These are phyloP conservation scores for Auricularia heimuer DNA, from an alignment of 768 basidiomycete genomes.

Conservation along the genomic window DNA sequence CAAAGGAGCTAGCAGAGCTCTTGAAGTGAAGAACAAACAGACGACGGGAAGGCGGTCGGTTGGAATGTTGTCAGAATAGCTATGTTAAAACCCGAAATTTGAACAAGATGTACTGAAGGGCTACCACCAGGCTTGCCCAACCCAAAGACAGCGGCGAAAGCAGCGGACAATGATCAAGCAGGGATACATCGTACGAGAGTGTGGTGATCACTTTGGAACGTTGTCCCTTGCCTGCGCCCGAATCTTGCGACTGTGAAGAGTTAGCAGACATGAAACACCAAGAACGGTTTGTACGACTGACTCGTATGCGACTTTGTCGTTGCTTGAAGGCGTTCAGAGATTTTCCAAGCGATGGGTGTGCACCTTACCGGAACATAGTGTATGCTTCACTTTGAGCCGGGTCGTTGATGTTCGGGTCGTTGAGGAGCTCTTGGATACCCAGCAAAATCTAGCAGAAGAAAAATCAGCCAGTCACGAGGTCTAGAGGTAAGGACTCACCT, in stretches of 20 bases:
- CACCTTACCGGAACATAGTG: conserved; percentile 93
- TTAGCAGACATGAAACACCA: neutral
- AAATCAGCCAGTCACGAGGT: neutral
- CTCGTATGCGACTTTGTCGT: conserved; percentile 91
- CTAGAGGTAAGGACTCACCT: conserved; percentile 39
- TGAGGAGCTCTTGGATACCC: conserved; percentile 90
- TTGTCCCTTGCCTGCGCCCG: conserved; percentile 84
- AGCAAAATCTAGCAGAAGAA: conserved; percentile 61
- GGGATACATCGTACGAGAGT: neutral
- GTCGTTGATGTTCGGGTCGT: conserved; percentile 94
- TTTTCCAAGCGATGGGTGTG: neutral
- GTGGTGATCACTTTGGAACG: conserved; percentile 56
- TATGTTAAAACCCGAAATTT: too few species aligned
- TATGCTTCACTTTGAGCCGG: conserved; percentile 98
- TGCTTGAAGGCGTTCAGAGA: conserved; percentile 39
- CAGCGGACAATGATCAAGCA: neutral
- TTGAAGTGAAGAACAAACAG: neutral
- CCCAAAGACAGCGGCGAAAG: neutral
- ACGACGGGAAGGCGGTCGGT: too few species aligned
- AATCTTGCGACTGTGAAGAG: conserved; percentile 52
- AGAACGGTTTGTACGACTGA: conserved; percentile 28
- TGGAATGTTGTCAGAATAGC: too few species aligned
- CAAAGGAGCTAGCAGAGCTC: conserved; percentile 5
- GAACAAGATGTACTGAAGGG: too few species aligned
- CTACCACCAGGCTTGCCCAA: neutral